Evolutionary conservation across 768 basidiomycete species (phyloP).

Genomic region (Porpolomopsis calyptriformis): DNA sequence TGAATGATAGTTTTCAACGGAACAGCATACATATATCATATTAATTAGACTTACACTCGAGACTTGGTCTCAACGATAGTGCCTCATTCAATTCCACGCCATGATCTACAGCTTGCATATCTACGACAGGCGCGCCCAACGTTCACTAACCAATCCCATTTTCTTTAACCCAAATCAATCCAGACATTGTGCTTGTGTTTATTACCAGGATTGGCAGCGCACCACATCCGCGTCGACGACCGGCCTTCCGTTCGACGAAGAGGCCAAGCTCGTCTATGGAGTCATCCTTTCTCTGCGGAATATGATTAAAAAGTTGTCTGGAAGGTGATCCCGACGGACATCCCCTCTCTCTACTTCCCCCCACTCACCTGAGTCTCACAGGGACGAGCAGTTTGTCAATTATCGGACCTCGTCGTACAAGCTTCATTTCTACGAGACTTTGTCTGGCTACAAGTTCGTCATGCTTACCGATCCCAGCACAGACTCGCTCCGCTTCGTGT

Average conservation of each 20-base stretch:
- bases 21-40: too few relatives aligned
- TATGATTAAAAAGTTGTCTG: constrained; percentile 91
- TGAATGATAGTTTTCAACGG: too few relatives aligned
- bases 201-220: constrained; percentile 94
- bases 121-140: constrained; percentile 62
- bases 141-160: neutral
- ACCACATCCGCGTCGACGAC: constrained; percentile 39
- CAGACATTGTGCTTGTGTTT: constrained; percentile 86
- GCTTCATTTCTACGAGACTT: constrained; percentile 84
- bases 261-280: constrained; percentile 94
- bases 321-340: constrained; percentile 43
- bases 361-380: constrained; percentile 19
- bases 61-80: neutral
- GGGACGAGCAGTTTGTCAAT: constrained; percentile 85
- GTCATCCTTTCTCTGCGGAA: constrained; percentile 84
- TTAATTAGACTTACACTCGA: neutral
- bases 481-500: constrained; percentile 70
- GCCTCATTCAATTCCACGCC: constrained; percentile 31
- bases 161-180: constrained; percentile 8
- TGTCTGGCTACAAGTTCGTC: constrained; percentile 90
- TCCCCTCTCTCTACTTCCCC: neutral
- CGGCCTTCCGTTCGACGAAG: constrained; percentile 88
- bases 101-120: constrained; percentile 91
- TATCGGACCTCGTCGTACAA: constrained; percentile 91
- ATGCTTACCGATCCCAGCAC: constrained; percentile 82